Evolutionary conservation across 768 basidiomycete genomes (phyloP), one percentile per base, ranked within the genome.

Genomic region (Vishniacozyma victoriae): DNA sequence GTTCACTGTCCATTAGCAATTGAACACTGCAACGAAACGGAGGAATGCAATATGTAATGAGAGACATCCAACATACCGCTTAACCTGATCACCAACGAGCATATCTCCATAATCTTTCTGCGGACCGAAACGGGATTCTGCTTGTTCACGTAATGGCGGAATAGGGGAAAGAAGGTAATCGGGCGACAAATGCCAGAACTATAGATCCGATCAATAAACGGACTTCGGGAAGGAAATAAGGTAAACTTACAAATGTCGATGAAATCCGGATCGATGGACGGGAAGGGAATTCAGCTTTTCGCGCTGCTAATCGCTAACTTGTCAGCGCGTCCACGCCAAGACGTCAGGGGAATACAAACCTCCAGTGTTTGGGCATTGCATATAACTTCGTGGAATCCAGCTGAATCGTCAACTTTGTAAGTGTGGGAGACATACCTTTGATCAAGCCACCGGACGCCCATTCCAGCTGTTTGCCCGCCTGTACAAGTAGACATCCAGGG

Each of bases 231-330:
- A n/a, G n/a, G n/a, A n/a, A n/a, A n/a, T 33, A 33, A 9, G 29
- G 26, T 9, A 13, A 12, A 59, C 69, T 46, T 40, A 73, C 71
- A 72, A 92, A 91, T 0, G 91, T 96, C 1, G 88, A 92, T 2
- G 90, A 92, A 55, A 97, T 91, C n/a, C 92, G 84, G 57, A 92
- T 87, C 27, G 85, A 75, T 12, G 92, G 92, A n/a, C 92, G 82
- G 45, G 80, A 77, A 2, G 88, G 82, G 50, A 74, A 76, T 50
- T 79, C 75, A 11, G 57, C 55, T 57, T 78, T 83, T 35, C 85
- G 79, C 75, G 73, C 46, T 80, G 78, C 41, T n/a, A n/a, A 91
- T 81, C 14, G 80, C 76, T 85, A 88, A 31, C 29, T 46, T 5
- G 18, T 18, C 44, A 53, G 39, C 14, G 52, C 15, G 19, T 20